Conservation (phyloP, 805 yeast species). For the Teunomyces pallodes region DNA sequence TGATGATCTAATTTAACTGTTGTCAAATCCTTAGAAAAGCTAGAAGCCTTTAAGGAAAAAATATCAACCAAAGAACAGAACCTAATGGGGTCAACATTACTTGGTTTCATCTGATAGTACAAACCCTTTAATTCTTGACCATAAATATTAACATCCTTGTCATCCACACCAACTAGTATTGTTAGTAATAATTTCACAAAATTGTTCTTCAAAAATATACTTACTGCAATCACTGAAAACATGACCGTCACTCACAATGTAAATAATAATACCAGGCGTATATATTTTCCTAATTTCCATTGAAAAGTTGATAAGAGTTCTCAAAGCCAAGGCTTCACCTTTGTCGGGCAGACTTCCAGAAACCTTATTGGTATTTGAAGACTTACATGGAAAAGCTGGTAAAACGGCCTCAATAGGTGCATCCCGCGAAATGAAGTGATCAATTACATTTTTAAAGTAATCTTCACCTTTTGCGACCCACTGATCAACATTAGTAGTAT, state of each 20-base stretch:
- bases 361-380: constrained; percentile 56
- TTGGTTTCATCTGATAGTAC: constrained; percentile 35
- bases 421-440: constrained; percentile 49
- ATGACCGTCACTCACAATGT: constrained; percentile 64
- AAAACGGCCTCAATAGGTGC: constrained; percentile 52
- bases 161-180: constrained; percentile 50
- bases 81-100: constrained; percentile 23
- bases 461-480: constrained; percentile 49
- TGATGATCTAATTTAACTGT: constrained; percentile 27
- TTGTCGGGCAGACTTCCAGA: constrained; percentile 49
- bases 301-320: constrained; percentile 30
- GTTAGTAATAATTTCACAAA: constrained; percentile 11
- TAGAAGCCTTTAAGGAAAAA: constrained; percentile 21
- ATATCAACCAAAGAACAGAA: constrained; percentile 37
- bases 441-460: constrained; percentile 40
- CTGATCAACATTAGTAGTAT: constrained; percentile 44
- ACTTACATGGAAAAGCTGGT: constrained; percentile 66
- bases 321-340: constrained; percentile 43
- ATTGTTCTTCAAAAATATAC: constrained; percentile 5
- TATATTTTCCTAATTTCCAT: constrained; percentile 33
- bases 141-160: constrained; percentile 49
- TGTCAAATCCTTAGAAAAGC: constrained; percentile 14
- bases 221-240: constrained; percentile 56
- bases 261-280: constrained; percentile 53
- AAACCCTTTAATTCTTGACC: constrained; percentile 44